Evolutionary conservation across 116 monocot species (phyloP), one percentile per base, ranked within the genome.

Genomic region (Thalassia testudinum): DNA sequence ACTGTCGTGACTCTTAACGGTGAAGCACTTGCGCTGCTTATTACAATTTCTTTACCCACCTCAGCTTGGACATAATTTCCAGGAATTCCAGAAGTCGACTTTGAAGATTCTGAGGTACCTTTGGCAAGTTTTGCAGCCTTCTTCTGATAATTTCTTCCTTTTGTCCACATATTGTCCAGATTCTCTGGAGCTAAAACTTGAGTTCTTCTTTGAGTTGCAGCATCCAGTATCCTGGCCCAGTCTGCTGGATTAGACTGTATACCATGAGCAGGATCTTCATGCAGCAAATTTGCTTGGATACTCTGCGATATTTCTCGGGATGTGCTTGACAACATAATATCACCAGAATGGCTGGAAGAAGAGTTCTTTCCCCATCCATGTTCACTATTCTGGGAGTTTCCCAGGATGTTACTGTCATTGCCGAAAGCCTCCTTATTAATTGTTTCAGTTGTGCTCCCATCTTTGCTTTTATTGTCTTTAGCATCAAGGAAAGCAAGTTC

Each of bases 111-210:
- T 53, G 58, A 50, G 20, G 67, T 72, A 34, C 61, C 57, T 67
- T 78, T 76, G 14, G 56, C 19, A 44, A 77, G 54, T 15, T 72
- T 67, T 17, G 68, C 71, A 56, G 57, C 67, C 53, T 85, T 97
- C 66, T 85, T 97, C 58, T 82, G 64, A 70, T 97, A 97, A 67
- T 97, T 84, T 79, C 82, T 84, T 59, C 95, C 95, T 79, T 79
- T 97, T 37, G 89, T 75, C 95, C 95, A 97, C 89, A 97, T 74
- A 53, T 89, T 85, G 18, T 97, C 95, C 66, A 97, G 72, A 81
- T 97, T 97, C 60, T 97, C 95, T 68, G 95, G 89, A 26, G 84
- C 78, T 57, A 97, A 81, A 65, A 97, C 81, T 70, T 97, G 76
- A 72, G 79, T 70, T 72, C 95, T 78, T 74, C 88, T 97, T 66